Conservation (phyloP, 495 filamentous ascomycete species). For the Aspergillus avenaceus region DNA sequence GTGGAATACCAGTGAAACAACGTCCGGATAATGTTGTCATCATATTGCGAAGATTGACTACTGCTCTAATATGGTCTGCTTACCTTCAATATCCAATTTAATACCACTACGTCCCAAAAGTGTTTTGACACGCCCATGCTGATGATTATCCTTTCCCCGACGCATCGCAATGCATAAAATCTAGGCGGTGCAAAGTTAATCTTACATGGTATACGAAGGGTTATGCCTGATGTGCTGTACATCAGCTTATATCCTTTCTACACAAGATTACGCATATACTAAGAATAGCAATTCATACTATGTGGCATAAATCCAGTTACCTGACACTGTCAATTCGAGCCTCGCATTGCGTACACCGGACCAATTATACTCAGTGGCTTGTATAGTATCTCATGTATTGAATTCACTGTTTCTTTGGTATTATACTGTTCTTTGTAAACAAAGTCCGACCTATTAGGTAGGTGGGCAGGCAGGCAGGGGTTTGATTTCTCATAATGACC, state of each 20-base stretch:
- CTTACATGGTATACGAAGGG: background rate
- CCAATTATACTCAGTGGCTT: too few species aligned
- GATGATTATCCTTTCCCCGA: background rate
- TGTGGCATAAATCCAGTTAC: background rate
- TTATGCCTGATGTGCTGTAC: slow-evolving; percentile 1
- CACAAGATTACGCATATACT: background rate
- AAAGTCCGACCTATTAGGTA: too few species aligned
- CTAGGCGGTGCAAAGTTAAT: background rate
- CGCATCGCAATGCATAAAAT: background rate
- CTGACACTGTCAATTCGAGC: background rate
- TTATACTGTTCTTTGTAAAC: too few species aligned
- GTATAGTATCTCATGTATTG: too few species aligned
- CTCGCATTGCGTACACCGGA: too few species aligned
- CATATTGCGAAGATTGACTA: background rate
- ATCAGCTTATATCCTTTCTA: background rate
- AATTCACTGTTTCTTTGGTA: too few species aligned
- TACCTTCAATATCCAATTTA: background rate
- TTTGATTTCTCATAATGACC: too few species aligned
- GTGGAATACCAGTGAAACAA: background rate
- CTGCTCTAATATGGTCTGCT: background rate
- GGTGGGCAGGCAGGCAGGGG: too few species aligned
- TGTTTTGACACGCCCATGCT: background rate
- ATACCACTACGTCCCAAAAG: background rate
- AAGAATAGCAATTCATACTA: background rate
- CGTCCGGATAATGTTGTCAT: background rate